Base-by-base conservation (phyloP, 441 rosid species). In the Viola pubescens region DNA sequence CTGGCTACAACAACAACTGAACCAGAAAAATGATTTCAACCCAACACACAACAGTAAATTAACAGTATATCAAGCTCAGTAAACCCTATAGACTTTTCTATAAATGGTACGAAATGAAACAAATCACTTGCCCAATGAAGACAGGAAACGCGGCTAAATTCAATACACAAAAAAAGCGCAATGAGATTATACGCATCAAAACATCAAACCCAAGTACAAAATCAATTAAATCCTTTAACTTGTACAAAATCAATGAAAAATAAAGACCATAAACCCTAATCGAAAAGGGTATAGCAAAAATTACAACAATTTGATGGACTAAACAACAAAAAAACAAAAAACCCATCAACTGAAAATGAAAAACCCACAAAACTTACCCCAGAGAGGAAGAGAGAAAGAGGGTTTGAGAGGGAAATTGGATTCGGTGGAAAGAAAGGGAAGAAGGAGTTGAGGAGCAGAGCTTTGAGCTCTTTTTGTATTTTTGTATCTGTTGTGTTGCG, bases 191-290 rank as follows among this genome's bases (percentile, higher is more conserved):
- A 9, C 26, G 6, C 37, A 51, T 4, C 49, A 45, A 54, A 44
- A 38, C 37, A 38, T 14, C 42, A 52, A 7, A 52, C 2, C 4
- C 13, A 41, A 41, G 34, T 48, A 42, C 14, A 58, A 4, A 9
- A 39, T 4, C 44, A 59, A 39, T 9, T 5, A 19, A 52, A 37
- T 38, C 7, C 53, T 44, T 41, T 38, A 42, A 59, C 19, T 48
- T 34, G 41, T 47, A 4, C 10, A 5, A 51, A 34, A 16, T 26
- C 8, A 4, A 26, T 3, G 9, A 16, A 11, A 11, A 58, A 43
- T 9, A 4, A 14, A 19, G 4, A 14, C 53, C 62, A 46, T 8
- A 56, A 66, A 72, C 81, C 78, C 81, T 74, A 74, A 74, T 60
- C 42, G 16, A 52, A 56, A 47, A 66, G 52, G 47, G 13, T 44